Conservation (phyloP, 2,329 filamentous ascomycete genomes). For the Monilinia vaccinii-corymbosi region DNA sequence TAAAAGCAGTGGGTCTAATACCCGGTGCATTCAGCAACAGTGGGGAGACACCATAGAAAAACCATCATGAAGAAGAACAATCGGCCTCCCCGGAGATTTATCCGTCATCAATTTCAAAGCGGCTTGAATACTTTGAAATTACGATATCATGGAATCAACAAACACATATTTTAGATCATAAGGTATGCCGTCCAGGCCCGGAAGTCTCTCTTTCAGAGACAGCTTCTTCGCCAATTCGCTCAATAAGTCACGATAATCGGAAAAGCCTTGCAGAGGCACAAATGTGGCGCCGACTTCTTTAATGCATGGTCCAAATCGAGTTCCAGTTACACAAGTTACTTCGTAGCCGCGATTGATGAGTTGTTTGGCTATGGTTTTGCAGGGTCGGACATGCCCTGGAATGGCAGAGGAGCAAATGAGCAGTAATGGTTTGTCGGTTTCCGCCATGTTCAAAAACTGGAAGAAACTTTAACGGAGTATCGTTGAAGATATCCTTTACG, state of each 20-base stretch:
- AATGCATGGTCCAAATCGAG: slow-evolving; percentile 30
- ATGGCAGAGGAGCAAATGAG: slow-evolving; percentile 4
- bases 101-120: neutral
- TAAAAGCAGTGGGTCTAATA: slow-evolving; percentile 30
- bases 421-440: neutral
- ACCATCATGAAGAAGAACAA: neutral
- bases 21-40: slow-evolving; percentile 31
- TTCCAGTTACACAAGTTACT: slow-evolving; percentile 35
- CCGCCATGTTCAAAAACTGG: neutral
- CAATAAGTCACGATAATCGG: slow-evolving; percentile 15
- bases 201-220: neutral
- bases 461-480: neutral
- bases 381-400: slow-evolving; percentile 13
- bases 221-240: neutral
- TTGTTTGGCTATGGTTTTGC: slow-evolving; percentile 10
- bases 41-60: neutral
- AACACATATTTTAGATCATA: neutral
- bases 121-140: neutral
- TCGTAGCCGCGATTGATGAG: slow-evolving; percentile 32
- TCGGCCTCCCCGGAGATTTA: neutral
- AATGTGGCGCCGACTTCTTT: slow-evolving; percentile 32
- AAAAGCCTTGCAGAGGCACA: slow-evolving; percentile 22
- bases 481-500: neutral
- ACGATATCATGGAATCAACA: neutral
- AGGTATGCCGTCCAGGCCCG: neutral